Conservation (phyloP, 225 moss, liverwort and hornwort genomes). For the Climacium dendroides region DNA sequence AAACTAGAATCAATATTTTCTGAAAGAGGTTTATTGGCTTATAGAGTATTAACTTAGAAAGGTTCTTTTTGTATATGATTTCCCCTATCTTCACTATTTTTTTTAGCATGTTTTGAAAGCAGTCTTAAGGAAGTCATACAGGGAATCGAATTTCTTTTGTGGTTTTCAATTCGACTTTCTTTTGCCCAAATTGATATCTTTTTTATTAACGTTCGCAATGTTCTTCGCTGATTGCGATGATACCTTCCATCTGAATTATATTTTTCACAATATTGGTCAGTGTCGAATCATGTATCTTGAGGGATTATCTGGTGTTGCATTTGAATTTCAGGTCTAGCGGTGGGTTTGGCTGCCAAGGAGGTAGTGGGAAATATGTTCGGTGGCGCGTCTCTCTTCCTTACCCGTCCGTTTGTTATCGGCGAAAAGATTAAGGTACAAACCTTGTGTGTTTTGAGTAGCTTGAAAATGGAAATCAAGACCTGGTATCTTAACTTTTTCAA, state of each 20-base stretch:
- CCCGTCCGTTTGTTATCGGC: constrained; percentile 63
- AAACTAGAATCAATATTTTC: no score
- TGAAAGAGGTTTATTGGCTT: no score
- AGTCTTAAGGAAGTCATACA: not conserved
- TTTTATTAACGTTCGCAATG: not conserved
- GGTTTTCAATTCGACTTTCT: no score
- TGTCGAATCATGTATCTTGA: not conserved
- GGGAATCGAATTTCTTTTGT: no score
- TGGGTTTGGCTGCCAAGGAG: constrained; percentile 81
- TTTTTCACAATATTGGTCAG: not conserved
- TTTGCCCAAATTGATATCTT: not conserved
- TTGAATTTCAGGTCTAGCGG: constrained; percentile 48
- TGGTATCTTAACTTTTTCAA: not conserved
- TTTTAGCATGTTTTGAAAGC: not conserved
- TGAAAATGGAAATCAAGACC: not conserved
- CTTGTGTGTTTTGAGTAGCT: not conserved
- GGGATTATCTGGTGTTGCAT: not conserved
- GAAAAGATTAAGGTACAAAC: constrained; percentile 58
- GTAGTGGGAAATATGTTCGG: constrained; percentile 88
- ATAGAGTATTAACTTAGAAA: no score
- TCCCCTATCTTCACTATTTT: no score
- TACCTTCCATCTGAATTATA: not conserved
- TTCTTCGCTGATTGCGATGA: not conserved
- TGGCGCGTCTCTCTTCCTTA: constrained; percentile 58
- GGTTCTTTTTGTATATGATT: no score